Conservation (phyloP, 768 basidiomycete species). For the Gymnopilus dilepis region DNA sequence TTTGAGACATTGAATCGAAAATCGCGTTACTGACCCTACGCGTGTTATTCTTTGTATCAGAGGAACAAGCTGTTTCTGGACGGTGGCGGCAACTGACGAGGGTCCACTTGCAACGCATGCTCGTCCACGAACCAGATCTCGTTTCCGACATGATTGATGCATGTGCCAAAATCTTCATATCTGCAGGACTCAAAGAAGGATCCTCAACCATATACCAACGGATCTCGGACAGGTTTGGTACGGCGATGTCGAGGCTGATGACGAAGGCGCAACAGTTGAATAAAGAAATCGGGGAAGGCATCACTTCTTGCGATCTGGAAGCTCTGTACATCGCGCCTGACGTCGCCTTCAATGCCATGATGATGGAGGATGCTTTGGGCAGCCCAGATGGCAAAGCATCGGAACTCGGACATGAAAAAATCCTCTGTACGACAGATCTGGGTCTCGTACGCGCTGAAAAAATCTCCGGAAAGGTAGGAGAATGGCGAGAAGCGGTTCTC, state of each 20-base stretch:
- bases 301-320: constrained; percentile 63
- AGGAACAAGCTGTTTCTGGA: constrained; percentile 57
- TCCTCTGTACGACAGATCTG: constrained; percentile 64
- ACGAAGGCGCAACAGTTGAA: constrained; percentile 54
- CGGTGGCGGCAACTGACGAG: constrained; percentile 62
- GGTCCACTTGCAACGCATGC: constrained; percentile 46
- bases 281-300: constrained; percentile 61
- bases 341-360: constrained; percentile 40
- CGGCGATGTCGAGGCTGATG: constrained; percentile 47
- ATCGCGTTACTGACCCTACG: background rate
- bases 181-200: constrained; percentile 39
- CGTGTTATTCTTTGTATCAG: constrained; percentile 35
- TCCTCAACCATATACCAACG: constrained; percentile 41
- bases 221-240: constrained; percentile 48
- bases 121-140: constrained; percentile 40
- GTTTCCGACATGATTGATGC: constrained; percentile 41
- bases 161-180: constrained; percentile 46
- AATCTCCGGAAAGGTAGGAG: constrained; percentile 43
- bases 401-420: constrained; percentile 31
- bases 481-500: constrained; percentile 54
- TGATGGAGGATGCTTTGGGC: constrained; percentile 54
- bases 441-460: constrained; percentile 51
- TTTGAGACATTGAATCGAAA: background rate
- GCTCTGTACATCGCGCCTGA: constrained; percentile 50
- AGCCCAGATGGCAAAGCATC: constrained; percentile 20